phyloP scores from a whole-genome alignment of 495 filamentous ascomycete species.

The Corynascus novoguineensis region DNA sequence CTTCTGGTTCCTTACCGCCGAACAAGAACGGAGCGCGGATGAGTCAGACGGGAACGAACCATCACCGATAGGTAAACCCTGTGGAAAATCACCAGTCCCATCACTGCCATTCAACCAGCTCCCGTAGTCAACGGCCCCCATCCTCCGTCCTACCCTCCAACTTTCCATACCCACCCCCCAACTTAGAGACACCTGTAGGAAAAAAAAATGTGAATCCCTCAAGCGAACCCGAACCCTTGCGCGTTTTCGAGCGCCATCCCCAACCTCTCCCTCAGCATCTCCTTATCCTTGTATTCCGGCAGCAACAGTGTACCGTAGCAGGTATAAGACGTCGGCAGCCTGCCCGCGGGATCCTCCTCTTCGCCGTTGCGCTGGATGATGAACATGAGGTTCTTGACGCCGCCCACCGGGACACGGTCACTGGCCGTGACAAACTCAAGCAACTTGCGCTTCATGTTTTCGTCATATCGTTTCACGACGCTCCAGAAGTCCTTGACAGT shows the following conservation, averaged over 20 bases:
- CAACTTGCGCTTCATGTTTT: constrained; percentile 63
- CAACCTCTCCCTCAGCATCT: constrained; percentile 67
- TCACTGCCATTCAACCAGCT: too few species aligned
- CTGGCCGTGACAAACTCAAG: constrained; percentile 94
- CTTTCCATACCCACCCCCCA: background rate
- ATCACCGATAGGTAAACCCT: too few species aligned
- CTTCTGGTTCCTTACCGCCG: background rate
- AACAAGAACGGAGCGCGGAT: too few species aligned
- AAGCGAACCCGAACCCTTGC: constrained; percentile 81
- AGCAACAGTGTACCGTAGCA: constrained; percentile 84
- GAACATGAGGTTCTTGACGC: constrained; percentile 73
- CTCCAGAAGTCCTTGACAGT: constrained; percentile 78
- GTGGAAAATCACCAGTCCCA: too few species aligned
- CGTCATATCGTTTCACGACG: constrained; percentile 61
- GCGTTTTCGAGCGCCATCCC: constrained; percentile 78
- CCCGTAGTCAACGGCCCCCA: too few species aligned
- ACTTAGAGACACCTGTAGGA: too few species aligned
- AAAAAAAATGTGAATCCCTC: background rate
- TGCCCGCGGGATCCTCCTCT: constrained; percentile 46
- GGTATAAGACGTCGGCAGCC: constrained; percentile 76
- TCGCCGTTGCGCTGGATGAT: constrained; percentile 73
- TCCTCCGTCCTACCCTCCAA: background rate
- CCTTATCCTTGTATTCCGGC: constrained; percentile 69
- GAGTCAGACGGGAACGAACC: too few species aligned
- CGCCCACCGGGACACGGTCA: constrained; percentile 82